Base-by-base conservation (phyloP, 2,329 filamentous ascomycete genomes). In the Fusarium incarnatum region DNA sequence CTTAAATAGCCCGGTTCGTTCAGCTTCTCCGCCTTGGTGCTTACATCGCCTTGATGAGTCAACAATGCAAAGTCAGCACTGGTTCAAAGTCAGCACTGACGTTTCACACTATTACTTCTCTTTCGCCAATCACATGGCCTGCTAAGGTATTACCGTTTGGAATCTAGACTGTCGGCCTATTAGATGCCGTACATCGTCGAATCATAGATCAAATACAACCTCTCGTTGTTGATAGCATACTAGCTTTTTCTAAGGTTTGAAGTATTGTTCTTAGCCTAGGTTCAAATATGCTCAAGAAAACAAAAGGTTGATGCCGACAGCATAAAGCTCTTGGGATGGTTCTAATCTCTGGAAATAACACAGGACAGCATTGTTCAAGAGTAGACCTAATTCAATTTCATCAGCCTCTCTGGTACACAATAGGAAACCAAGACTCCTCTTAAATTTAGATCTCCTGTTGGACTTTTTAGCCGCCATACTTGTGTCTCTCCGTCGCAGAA, bases 1-100 rank as follows among this genome's bases (percentile, higher is more conserved):
- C 58, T 62, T 63, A 62, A 62, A 47, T 48, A 11, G 20, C 32
- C 23, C 30, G 10, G 25, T 30, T 34, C 34, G 20, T n/a, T 62
- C 41, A 62, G 40, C 30, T 9, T 40, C 20, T 50, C 59, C n/a
- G 40, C 59, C 8, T 54, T 1, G 15, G 18, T 7, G 22, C 34
- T 52, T 8, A 27, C 13, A 18, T 9, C 2, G 28, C 4, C 10
- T 5, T 10, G 11, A 5, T 34, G 28, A 28, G 47, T 32, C 27
- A 49, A 37, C 18, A 6, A n/a, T n/a, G 18, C 18, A 37, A 37
- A 37, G 34, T n/a, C 34, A 37, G 18, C 6, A 11, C 6, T n/a
- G 34, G n/a, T n/a, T n/a, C n/a, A n/a, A n/a, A n/a, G n/a, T n/a
- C n/a, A n/a, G n/a, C n/a, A n/a, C n/a, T n/a, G n/a, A n/a, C n/a